These are phyloP conservation scores for Fusarium fujikuroi DNA, from an alignment of 2,329 filamentous ascomycete species.

Conservation along the genomic window DNA sequence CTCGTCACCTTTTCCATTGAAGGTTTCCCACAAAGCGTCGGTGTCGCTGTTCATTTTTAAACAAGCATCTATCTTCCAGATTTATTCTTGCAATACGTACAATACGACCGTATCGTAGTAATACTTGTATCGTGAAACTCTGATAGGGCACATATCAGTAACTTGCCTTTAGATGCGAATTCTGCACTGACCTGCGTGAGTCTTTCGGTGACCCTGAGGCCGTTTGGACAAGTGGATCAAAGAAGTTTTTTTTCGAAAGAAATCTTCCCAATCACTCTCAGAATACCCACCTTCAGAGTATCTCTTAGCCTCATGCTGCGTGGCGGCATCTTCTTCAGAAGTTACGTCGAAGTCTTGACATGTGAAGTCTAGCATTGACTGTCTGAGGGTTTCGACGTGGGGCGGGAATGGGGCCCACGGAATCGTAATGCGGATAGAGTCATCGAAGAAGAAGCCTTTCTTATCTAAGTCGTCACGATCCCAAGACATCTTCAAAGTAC, in stretches of 20 bases:
- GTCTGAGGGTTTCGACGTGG: no score
- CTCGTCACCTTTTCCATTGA: background rate
- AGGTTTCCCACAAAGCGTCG: background rate
- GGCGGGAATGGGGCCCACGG: background rate
- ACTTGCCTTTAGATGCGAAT: background rate
- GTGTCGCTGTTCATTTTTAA: accelerated
- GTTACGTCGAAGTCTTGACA: background rate
- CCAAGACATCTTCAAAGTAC: background rate
- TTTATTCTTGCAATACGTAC: accelerated
- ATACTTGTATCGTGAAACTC: background rate
- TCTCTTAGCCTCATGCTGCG: accelerated
- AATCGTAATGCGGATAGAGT: background rate
- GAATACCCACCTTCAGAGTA: background rate
- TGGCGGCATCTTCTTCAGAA: background rate
- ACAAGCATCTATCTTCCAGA: background rate
- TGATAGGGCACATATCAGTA: accelerated
- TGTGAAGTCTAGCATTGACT: background rate
- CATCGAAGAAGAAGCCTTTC: background rate
- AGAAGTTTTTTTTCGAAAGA: accelerated
- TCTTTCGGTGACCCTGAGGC: background rate
- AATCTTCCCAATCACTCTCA: background rate
- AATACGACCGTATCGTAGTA: background rate
- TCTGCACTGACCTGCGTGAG: background rate
- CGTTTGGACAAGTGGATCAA: background rate
- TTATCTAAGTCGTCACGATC: background rate